Conservation (phyloP, 2,329 filamentous ascomycete species). For the Monascus ruber region DNA sequence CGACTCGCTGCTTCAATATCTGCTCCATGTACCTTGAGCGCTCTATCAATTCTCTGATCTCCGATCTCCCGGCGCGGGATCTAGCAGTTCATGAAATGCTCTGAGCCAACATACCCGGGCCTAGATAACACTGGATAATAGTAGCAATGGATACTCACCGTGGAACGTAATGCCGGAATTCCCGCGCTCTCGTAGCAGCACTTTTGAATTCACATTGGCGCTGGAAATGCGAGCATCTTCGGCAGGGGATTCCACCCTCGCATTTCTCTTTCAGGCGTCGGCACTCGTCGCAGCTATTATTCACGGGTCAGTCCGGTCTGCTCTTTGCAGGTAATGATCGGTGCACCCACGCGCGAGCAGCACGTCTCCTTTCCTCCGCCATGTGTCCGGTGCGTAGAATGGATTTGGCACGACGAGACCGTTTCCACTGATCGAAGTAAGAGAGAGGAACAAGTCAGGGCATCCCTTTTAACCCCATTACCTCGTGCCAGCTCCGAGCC, state of each 20-base stretch:
- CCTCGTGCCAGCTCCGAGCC: too few species aligned
- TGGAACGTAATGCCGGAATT: background rate
- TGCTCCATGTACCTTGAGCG: constrained; percentile 6
- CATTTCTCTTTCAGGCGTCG: constrained; percentile 11
- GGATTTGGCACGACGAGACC: too few species aligned
- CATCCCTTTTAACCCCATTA: too few species aligned
- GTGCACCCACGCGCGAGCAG: too few species aligned
- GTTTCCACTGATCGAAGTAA: too few species aligned
- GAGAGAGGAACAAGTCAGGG: too few species aligned
- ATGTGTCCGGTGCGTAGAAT: too few species aligned
- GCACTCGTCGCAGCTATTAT: constrained; percentile 6
- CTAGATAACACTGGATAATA: background rate
- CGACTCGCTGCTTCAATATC: constrained; percentile 3
- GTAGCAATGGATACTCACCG: background rate
- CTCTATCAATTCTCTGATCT: constrained; percentile 3
- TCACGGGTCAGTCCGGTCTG: background rate
- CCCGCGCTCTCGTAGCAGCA: background rate
- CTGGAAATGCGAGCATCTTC: constrained; percentile 6
- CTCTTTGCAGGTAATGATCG: too few species aligned
- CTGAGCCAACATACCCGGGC: too few species aligned
- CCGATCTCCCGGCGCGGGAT: background rate
- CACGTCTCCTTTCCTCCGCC: too few species aligned
- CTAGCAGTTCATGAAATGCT: background rate
- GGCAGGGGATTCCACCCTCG: constrained; percentile 9
- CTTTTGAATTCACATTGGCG: constrained; percentile 6